These are phyloP conservation scores for Pythium diclinum DNA, from an alignment of 352 stramenopile genomes.

Conservation along the genomic window DNA sequence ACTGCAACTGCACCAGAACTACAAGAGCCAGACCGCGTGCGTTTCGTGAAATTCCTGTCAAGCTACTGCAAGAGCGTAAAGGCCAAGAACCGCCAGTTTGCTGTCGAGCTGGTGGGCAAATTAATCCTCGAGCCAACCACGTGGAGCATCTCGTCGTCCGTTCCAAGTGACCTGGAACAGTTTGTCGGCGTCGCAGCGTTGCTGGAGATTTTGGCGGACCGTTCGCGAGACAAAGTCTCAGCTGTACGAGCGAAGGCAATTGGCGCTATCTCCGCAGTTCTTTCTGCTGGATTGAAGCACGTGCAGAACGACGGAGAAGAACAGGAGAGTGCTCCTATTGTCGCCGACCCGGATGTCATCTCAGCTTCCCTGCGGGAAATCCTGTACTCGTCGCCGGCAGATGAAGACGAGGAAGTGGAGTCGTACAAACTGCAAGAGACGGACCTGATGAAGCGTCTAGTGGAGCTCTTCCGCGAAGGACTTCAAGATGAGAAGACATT, in stretches of 20 bases:
- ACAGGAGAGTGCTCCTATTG: not conserved
- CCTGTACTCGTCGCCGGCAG: constrained; percentile 36
- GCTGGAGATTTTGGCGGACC: constrained; percentile 67
- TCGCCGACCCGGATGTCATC: constrained; percentile 34
- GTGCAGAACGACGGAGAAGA: constrained; percentile 27
- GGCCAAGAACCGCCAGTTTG: constrained; percentile 78
- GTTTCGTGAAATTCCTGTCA: constrained; percentile 59
- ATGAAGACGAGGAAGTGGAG: constrained; percentile 8
- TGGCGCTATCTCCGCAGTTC: constrained; percentile 58
- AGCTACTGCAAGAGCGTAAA: constrained; percentile 77
- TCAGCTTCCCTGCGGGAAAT: constrained; percentile 45
- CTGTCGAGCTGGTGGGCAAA: constrained; percentile 67
- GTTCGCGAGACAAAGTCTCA: constrained; percentile 76
- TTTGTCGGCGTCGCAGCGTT: constrained; percentile 57
- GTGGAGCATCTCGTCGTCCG: constrained; percentile 30
- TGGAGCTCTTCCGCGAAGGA: constrained; percentile 72
- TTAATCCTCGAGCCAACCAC: constrained; percentile 57
- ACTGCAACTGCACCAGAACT: constrained; percentile 37
- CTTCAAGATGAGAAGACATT: constrained; percentile 82
- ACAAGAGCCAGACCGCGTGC: constrained; percentile 51
- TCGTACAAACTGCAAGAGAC: constrained; percentile 47
- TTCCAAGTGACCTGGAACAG: constrained; percentile 31
- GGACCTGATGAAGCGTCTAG: constrained; percentile 57
- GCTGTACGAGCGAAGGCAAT: constrained; percentile 80
- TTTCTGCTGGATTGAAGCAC: constrained; percentile 46